phyloP scores from a whole-genome alignment of 2,329 filamentous ascomycete species.

The Trichoderma sp. region DNA sequence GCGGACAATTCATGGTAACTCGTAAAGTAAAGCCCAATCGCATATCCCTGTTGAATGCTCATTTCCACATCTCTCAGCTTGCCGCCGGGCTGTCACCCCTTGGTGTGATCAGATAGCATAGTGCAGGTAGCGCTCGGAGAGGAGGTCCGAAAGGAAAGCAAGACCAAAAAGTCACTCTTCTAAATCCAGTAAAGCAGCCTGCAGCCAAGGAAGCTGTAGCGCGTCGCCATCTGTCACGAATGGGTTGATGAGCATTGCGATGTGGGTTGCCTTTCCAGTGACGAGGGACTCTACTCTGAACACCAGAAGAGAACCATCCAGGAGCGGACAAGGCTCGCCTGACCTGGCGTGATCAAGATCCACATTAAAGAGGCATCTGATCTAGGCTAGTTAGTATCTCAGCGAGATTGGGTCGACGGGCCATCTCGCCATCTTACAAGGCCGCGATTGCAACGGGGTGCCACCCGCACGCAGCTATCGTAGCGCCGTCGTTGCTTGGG shows the following conservation, averaged over 20 bases:
- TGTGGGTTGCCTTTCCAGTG: not conserved
- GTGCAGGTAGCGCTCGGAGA: not conserved
- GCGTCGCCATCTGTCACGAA: not conserved
- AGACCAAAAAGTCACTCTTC: not conserved
- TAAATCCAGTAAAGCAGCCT: not conserved
- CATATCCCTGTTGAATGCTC: not conserved
- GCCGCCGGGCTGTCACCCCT: not conserved
- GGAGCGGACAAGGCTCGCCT: conserved; percentile 11
- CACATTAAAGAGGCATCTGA: conserved; percentile 23
- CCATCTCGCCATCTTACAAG: conserved; percentile 18
- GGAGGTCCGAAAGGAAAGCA: not conserved
- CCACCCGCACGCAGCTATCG: conserved; percentile 16
- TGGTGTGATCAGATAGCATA: not conserved
- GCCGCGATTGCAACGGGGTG: conserved; percentile 17
- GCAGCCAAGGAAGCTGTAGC: not conserved
- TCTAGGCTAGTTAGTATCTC: conserved; percentile 19
- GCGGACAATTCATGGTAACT: not conserved
- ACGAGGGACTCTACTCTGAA: not conserved
- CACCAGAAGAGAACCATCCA: not conserved
- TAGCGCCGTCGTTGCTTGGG: conserved; percentile 12
- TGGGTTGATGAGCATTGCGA: not conserved
- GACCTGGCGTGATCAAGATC: conserved; percentile 25
- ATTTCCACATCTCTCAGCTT: not conserved
- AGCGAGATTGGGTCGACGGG: conserved; percentile 24
- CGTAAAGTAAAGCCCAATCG: not conserved